Evolutionary conservation across 2,329 filamentous ascomycete species (phyloP).

Genomic region (Trichoderma koningiopsis): DNA sequence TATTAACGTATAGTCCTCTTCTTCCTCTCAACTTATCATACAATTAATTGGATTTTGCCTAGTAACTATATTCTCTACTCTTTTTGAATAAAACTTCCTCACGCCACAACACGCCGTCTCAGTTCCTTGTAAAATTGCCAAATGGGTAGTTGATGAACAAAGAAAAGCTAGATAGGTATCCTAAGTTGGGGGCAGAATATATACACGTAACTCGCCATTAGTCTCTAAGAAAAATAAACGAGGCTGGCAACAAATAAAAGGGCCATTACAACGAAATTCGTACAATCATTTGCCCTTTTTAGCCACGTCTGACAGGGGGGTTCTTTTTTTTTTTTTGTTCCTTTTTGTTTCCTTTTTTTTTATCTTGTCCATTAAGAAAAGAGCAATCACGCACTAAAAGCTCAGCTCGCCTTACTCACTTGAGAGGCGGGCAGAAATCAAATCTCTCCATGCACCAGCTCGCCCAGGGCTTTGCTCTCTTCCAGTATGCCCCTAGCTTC

Average conservation of each 20-base stretch:
- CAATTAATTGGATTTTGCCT: background rate
- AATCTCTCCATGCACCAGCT: constrained; percentile 65
- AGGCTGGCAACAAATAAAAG: background rate
- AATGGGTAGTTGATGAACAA: background rate
- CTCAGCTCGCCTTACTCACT: background rate
- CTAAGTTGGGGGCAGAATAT: background rate
- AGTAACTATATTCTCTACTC: background rate
- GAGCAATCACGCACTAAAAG: background rate
- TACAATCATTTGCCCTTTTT: background rate
- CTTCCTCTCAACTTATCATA: background rate
- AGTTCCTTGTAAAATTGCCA: background rate
- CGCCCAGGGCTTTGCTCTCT: constrained; percentile 68
- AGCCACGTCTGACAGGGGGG: background rate
- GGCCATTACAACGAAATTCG: background rate
- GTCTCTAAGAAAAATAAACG: background rate
- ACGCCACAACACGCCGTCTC: background rate
- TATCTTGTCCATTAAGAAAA: background rate
- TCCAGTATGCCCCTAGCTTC: constrained; percentile 59
- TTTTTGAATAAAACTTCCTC: background rate
- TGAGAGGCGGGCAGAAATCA: constrained; percentile 26
- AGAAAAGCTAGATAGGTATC: background rate
- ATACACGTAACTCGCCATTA: background rate
- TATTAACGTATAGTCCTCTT: background rate
- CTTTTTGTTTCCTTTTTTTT: background rate
- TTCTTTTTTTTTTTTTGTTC: background rate